Conservation (phyloP, 305 asterid genomes). For the Plantago rigida region DNA sequence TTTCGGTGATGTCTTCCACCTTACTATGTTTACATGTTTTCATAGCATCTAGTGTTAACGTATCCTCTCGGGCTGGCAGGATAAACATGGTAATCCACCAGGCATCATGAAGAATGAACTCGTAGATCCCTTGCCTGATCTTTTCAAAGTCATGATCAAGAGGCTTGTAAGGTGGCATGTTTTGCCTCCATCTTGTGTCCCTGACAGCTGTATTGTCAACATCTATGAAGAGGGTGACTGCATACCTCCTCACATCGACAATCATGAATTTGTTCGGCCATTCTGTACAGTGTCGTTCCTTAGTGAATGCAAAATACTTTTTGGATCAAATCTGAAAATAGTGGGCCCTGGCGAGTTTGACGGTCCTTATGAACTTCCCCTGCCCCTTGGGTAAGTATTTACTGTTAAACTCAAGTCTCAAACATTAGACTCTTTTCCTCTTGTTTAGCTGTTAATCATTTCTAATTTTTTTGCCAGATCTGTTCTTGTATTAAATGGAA, state of each 20-base stretch:
- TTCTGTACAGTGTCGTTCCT: conserved; percentile 89
- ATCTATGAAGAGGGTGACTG: conserved; percentile 88
- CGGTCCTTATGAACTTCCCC: conserved; percentile 52
- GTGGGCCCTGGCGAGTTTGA: conserved; percentile 65
- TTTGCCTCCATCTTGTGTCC: conserved; percentile 76
- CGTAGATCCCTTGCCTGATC: conserved; percentile 75
- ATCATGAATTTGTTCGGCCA: conserved; percentile 81
- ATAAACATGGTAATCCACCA: conserved; percentile 73
- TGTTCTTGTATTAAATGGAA: conserved; percentile 79
- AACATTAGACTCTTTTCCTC: neutral
- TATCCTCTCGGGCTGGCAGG: conserved; percentile 42
- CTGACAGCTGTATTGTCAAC: conserved; percentile 89
- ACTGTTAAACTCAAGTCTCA: neutral
- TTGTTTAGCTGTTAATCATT: neutral
- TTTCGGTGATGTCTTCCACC: neutral
- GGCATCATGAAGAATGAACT: conserved; percentile 58
- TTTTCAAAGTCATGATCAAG: conserved; percentile 72
- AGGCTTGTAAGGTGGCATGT: conserved; percentile 83
- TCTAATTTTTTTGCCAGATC: conserved; percentile 47
- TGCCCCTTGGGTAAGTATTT: conserved; percentile 80
- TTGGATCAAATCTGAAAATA: conserved; percentile 65
- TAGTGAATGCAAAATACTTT: conserved; percentile 68
- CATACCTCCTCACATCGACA: conserved; percentile 92
- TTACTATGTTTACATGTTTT: too few relatives aligned
- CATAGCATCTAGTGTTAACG: conserved; percentile 1